Conservation (phyloP, 768 basidiomycete species). For the Boletus huronensis region DNA sequence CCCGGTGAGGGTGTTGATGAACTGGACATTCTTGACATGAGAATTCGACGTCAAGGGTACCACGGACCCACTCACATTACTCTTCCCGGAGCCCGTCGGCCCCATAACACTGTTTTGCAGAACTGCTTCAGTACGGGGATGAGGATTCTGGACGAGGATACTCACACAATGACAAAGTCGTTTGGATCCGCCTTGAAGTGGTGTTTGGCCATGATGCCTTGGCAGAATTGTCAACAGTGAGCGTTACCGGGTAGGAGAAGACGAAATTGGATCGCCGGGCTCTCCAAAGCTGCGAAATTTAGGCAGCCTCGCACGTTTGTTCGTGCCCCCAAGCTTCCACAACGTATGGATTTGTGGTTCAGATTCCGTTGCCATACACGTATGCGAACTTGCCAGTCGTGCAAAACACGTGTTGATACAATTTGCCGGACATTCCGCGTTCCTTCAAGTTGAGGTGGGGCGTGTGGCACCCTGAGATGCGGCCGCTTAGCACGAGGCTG, state of each 20-base stretch:
- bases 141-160: not conserved
- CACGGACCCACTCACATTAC: slow-evolving; percentile 12
- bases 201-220: not conserved
- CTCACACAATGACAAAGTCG: slow-evolving; percentile 17
- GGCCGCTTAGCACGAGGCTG: not conserved
- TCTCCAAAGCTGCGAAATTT: not conserved
- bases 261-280: not conserved
- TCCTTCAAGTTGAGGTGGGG: too few relatives aligned
- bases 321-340: not conserved
- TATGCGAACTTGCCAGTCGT: not conserved
- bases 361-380: not conserved
- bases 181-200: slow-evolving; percentile 6
- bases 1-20: slow-evolving; percentile 15
- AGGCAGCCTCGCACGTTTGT: not conserved
- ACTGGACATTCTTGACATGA: not conserved
- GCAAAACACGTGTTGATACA: not conserved
- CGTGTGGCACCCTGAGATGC: not conserved
- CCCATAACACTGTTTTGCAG: slow-evolving; percentile 18
- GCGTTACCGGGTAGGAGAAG: not conserved
- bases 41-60: not conserved
- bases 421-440: not conserved
- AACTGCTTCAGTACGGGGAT: not conserved
- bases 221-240: not conserved
- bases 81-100: slow-evolving; percentile 25
- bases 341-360: not conserved